Conservation (phyloP, 2,329 filamentous ascomycete genomes). For the Calonectria montana region DNA sequence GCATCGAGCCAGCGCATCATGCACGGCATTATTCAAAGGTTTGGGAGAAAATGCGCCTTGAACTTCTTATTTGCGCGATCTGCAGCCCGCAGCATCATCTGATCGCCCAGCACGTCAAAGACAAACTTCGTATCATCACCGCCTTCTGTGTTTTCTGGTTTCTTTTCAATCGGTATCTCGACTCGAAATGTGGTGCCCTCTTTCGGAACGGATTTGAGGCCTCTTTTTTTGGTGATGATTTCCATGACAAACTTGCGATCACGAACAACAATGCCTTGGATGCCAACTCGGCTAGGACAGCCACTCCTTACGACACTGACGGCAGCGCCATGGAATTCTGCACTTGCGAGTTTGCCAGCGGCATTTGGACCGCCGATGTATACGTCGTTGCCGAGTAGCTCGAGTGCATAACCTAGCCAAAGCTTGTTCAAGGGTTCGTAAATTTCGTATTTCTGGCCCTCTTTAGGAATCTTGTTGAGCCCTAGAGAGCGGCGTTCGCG, state of each 20-base stretch:
- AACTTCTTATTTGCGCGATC: slow-evolving; percentile 94
- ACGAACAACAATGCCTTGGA: slow-evolving; percentile 87
- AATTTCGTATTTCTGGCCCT: slow-evolving; percentile 72
- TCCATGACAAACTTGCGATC: slow-evolving; percentile 91
- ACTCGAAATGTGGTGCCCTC: slow-evolving; percentile 89
- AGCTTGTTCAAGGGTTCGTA: slow-evolving; percentile 82
- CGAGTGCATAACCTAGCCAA: slow-evolving; percentile 88
- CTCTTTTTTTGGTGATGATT: slow-evolving; percentile 78
- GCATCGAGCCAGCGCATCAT: not conserved
- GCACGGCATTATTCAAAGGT: slow-evolving; percentile 65
- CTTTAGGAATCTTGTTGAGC: slow-evolving; percentile 79
- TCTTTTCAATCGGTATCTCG: slow-evolving; percentile 63
- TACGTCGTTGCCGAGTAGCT: slow-evolving; percentile 76
- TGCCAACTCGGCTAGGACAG: slow-evolving; percentile 84
- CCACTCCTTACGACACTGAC: slow-evolving; percentile 85
- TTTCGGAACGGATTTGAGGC: slow-evolving; percentile 86
- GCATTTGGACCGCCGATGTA: slow-evolving; percentile 66
- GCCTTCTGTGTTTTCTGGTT: slow-evolving; percentile 27
- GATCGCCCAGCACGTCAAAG: slow-evolving; percentile 89
- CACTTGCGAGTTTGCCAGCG: slow-evolving; percentile 82
- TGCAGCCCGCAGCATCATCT: slow-evolving; percentile 84
- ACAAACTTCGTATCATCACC: slow-evolving; percentile 59
- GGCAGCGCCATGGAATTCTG: slow-evolving; percentile 90
- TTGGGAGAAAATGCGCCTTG: slow-evolving; percentile 82
- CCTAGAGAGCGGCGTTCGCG: slow-evolving; percentile 79